Base-by-base conservation (phyloP, 345 rosid genomes). In the Boechera retrofracta region DNA sequence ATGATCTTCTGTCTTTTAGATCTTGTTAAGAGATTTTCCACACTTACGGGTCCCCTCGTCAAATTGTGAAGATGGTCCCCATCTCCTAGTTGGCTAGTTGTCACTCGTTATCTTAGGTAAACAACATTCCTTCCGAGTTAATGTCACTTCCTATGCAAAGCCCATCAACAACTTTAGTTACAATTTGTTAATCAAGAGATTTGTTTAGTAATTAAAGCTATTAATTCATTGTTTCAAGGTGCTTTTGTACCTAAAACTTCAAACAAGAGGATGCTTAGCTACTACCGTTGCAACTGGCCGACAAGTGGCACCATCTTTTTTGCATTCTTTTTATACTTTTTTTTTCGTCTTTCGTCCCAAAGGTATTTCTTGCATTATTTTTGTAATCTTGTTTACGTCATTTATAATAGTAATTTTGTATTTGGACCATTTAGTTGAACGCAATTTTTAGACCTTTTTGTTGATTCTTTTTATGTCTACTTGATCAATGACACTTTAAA, bases 301-400 rank as follows among this genome's bases (percentile, higher is more conserved):
- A 87, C 91, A 83, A 55, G 86, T 82, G 91, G 87, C 91, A 86
- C 79, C 74, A 33, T 63, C 82, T 38, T 78, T 59, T 73, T 52
- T 42, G 53, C 58, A 35, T 39, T 5, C 21, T 56, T 45, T 63
- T 65, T 51, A 29, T 9, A 28, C 5, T 0, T 4, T 38, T 1
- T 32, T 32, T 47, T n/a, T 32, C 28, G 6, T n/a, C 49, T 28
- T 51, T 52, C 3, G 1, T 11, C 18, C 12, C 44, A 45, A 45
- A 45, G 49, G 44, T 15, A 42, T 32, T 10, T 52, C 29, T 36
- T 36, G 10, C 41, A 39, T 52, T 29, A 7, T 7, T 16, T 73
- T 11, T 32, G 11, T 33, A 13, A 2, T 42, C 10, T 55, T 24
- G 8, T 71, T 73, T 54, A 21, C 11, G n/a, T 41, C 13, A 33